Evolutionary conservation across 306 rosid genomes (phyloP).

Genomic region (Elaeagnus macrophylla): DNA sequence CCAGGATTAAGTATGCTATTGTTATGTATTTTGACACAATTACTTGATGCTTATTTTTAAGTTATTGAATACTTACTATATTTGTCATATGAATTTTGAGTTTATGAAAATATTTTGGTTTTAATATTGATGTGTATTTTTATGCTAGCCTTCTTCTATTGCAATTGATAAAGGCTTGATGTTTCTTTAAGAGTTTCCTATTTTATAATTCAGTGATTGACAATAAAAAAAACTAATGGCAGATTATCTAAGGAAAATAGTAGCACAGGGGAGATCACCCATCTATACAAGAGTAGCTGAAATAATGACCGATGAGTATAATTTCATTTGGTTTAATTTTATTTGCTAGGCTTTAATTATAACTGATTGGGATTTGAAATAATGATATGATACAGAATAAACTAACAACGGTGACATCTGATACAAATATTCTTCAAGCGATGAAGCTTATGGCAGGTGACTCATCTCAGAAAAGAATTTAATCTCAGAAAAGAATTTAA

Average conservation of each 20-base stretch:
- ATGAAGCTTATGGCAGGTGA: slow-evolving; percentile 86
- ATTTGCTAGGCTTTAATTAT: neutral
- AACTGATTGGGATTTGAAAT: neutral
- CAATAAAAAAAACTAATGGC: slow-evolving; percentile 18
- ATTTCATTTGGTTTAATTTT: neutral
- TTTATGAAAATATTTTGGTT: too few species aligned
- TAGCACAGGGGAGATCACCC: slow-evolving; percentile 78
- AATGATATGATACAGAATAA: slow-evolving; percentile 38
- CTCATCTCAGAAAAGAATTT: neutral
- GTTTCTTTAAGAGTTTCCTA: too few species aligned
- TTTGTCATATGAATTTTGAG: too few species aligned
- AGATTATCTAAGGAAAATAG: slow-evolving; percentile 67
- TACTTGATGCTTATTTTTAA: too few species aligned
- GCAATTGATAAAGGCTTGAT: too few species aligned
- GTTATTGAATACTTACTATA: too few species aligned
- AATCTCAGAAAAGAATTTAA: too few species aligned
- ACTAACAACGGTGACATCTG: slow-evolving; percentile 60
- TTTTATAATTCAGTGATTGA: neutral
- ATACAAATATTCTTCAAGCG: slow-evolving; percentile 75
- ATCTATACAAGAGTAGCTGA: slow-evolving; percentile 49
- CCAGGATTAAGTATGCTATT: too few species aligned
- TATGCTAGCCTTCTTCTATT: too few species aligned
- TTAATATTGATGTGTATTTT: too few species aligned
- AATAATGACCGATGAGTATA: slow-evolving; percentile 81
- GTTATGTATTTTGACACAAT: too few species aligned